phyloP scores from a whole-genome alignment of 352 stramenopile genomes.

The Phytophthora litchii region DNA sequence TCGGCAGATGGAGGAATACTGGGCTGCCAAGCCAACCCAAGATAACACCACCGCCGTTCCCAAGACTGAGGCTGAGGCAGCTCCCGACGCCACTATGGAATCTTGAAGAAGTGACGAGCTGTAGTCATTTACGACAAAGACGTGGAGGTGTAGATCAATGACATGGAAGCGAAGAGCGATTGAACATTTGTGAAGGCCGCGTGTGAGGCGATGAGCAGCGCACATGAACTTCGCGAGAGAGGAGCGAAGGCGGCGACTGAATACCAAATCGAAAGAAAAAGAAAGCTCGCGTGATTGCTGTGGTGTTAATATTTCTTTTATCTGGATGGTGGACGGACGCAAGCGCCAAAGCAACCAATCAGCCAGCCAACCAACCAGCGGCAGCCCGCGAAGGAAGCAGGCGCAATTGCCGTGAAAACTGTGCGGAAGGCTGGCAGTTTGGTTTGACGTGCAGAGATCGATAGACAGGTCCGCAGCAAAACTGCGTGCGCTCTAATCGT shows the following conservation, averaged over 20 bases:
- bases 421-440: conserved; percentile 12
- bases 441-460: conserved; percentile 10
- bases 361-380: conserved; percentile 10
- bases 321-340: conserved; percentile 32
- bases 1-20: conserved; percentile 91
- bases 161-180: conserved; percentile 28
- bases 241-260: conserved; percentile 20
- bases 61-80: conserved; percentile 25
- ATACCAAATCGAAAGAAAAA: conserved; percentile 52
- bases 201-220: conserved; percentile 27
- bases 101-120: conserved; percentile 31
- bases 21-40: conserved; percentile 77
- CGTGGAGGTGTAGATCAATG: conserved; percentile 33
- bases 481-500: conserved; percentile 50
- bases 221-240: conserved; percentile 33
- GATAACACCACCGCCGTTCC: conserved; percentile 22
- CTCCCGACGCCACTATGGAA: conserved; percentile 39
- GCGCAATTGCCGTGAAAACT: conserved; percentile 3
- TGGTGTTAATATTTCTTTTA: conserved; percentile 41
- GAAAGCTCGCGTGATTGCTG: conserved; percentile 46
- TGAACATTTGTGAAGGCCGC: conserved; percentile 30
- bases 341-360: conserved; percentile 16
- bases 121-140: conserved; percentile 28
- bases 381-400: conserved; percentile 9
- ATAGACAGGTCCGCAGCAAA: conserved; percentile 3